Base-by-base conservation (phyloP, 805 yeast species). In the Scheffersomyces stipitis region DNA sequence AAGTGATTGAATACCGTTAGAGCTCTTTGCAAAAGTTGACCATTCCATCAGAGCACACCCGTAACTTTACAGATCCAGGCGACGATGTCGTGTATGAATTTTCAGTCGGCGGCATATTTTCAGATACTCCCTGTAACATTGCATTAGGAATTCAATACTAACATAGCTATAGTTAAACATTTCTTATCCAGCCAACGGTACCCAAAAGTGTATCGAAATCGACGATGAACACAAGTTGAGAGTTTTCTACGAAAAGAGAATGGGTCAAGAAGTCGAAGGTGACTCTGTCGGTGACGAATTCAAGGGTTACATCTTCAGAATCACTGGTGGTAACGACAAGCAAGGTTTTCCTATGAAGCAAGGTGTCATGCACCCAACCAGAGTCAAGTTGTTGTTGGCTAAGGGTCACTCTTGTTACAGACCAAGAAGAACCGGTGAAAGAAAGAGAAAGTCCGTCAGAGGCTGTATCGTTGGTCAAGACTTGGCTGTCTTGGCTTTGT, bases 261-360 rank as follows among this genome's bases (percentile, higher is more conserved):
- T 93, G 83, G 99, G 99, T 67, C 97, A 89, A 78, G 99, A 93
- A 78, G 96, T 93, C 69, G 96, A 89, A 69, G 99, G 98, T 76
- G 99, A 93, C 75, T 74, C 88, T 53, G 86, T 93, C 63, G 95
- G 96, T 68, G 98, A 93, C 66, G 99, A 95, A 79, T 88, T 91
- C 91, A 91, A 89, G 77, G 99, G 99, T 68, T 93, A 93, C 89
- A 74, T 88, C 69, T 90, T 93, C 86, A 95, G 85, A 81, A 90
- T 93, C 74, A 76, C 97, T 63, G 99, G 99, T 71, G 99, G 99
- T 84, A 93, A 93, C 86, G 99, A 93, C 81, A 93, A 93, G 80
- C 99, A 93, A 81, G 99, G 99, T 80, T 93, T 93, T 96, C 98
- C 99, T 78, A 93, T 95, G 99, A 93, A 90, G 78, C 99, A 95